Conservation (phyloP, 2,329 filamentous ascomycete genomes). For the Xylaria multiplex region DNA sequence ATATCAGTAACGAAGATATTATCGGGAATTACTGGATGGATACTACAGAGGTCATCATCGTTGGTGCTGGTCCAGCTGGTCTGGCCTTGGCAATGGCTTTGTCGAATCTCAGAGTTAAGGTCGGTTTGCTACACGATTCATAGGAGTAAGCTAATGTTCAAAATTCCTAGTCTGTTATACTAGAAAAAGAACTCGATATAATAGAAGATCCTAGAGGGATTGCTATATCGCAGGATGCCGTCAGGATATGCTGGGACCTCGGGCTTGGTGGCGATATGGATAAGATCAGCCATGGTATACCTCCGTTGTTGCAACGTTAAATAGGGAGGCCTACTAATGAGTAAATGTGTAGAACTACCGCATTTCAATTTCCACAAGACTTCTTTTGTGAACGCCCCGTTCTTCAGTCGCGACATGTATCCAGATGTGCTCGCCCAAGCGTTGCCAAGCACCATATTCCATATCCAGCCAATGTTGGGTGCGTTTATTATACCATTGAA, state of each 20-base stretch:
- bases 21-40: conserved; percentile 32
- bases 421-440: conserved; percentile 37
- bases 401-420: conserved; percentile 28
- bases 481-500: neutral
- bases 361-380: conserved; percentile 39
- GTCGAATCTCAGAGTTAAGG: conserved; percentile 41
- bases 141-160: conserved; percentile 3
- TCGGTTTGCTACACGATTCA: conserved; percentile 20
- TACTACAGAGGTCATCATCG: conserved; percentile 43
- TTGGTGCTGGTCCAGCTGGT: conserved; percentile 44
- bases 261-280: conserved; percentile 39
- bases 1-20: neutral
- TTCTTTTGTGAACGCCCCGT: conserved; percentile 37
- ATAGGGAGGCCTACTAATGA: conserved; percentile 6
- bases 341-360: conserved; percentile 22
- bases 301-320: neutral
- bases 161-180: conserved; percentile 36
- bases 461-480: conserved; percentile 43
- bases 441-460: conserved; percentile 39
- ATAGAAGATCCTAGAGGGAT: conserved; percentile 42
- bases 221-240: conserved; percentile 41
- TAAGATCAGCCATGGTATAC: conserved; percentile 42
- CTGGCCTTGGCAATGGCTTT: conserved; percentile 40
- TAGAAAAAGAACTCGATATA: conserved; percentile 43
- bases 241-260: conserved; percentile 43